Evolutionary conservation across 2,329 filamentous ascomycete species (phyloP), one percentile per base, ranked within the genome.

Genomic region (Fonsecaea monophora): DNA sequence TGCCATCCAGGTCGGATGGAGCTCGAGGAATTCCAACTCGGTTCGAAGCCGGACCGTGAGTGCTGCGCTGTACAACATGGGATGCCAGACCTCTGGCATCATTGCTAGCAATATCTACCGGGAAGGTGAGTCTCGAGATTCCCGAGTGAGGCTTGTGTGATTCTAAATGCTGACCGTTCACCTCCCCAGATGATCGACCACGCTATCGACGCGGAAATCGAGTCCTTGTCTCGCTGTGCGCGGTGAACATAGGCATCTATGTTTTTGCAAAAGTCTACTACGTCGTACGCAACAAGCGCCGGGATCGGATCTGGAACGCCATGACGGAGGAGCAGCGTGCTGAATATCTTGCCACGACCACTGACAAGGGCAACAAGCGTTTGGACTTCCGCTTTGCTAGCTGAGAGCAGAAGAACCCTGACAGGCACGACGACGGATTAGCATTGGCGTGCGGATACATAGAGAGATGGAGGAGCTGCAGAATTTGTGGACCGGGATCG

Each of bases 191-290:
- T 64, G 86, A 88, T 64, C 79, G 79, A 5, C 86, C 86, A 0
- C 84, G 85, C 71, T 88, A 87, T 74, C 84, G 84, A 67, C 81
- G 74, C 2, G 86, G 86, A 6, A 67, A 83, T 79, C 71, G 81
- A 4, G 68, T 70, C 3, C 66, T 76, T 13, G 54, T 76, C 8
- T 68, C 64, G 2, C 58, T 77, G 2, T 66, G 67, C 30, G 68
- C 69, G 4, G 62, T 71, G 13, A 77, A 75, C 53, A 68, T 76
- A 12, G 68, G 68, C 9, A 60, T 76, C n/a, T 77, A 76, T 56
- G 21, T 70, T 5, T 64, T 73, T 25, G 73, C 74, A 1, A 78
- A 78, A 59, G 60, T 62, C 12, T 78, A 78, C 69, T 79, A 78
- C 66, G 68, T 75, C 6, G 65, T 69, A 60, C 72, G 73, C 21